Evolutionary conservation across 208 protist species (phyloP), one percentile per base, ranked within the genome.

Genomic region (Trypanosoma platydactyli): DNA sequence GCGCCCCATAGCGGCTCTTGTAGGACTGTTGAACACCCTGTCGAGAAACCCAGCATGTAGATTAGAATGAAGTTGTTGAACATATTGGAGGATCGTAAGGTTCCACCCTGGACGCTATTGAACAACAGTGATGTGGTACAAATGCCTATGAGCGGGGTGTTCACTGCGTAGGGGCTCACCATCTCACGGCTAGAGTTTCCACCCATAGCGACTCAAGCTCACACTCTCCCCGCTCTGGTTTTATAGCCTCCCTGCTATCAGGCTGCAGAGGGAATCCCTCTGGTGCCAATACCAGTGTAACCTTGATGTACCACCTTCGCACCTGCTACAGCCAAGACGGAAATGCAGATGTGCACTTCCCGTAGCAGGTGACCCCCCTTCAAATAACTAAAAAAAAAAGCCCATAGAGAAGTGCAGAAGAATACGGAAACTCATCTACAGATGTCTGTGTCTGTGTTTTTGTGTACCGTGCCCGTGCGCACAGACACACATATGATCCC

Each of bases 91-190:
- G 73, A 67, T 40, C 79, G 71, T 35, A 94, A 64, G 12, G 63
- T 72, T 30, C 83, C 84, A 48, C 82, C 77, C 53, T 77, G 59
- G n/a, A 91, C 78, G 48, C 71, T 83, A 75, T 94, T 94, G 65
- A 94, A 94, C 1, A 88, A 44, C 7, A 88, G 33, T 3, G 84
- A 91, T 30, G 76, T 30, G 6, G 54, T 59, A 59, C 76, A 85
- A 27, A 94, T 45, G 27, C 61, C 79, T 30, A 89, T 75, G 42
- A 94, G 64, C 15, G 88, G 88, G 4, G 83, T 88, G 71, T 94
- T 94, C 22, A 83, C 52, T 3, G 72, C 70, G 29, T 71, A 79
- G 0, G 69, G 74, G 54, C 65, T 56, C 55, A 88, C 65, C 70
- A 73, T 81, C 30, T 89, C 88, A 20, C 73, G 60, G 52, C 76